A percentile compares a stretch with the other conserved stretches of the same genome.
Evolutionary conservation across 1,139 yeast species (phyloP).

Genomic region (Kodamaea ohmeri): DNA sequence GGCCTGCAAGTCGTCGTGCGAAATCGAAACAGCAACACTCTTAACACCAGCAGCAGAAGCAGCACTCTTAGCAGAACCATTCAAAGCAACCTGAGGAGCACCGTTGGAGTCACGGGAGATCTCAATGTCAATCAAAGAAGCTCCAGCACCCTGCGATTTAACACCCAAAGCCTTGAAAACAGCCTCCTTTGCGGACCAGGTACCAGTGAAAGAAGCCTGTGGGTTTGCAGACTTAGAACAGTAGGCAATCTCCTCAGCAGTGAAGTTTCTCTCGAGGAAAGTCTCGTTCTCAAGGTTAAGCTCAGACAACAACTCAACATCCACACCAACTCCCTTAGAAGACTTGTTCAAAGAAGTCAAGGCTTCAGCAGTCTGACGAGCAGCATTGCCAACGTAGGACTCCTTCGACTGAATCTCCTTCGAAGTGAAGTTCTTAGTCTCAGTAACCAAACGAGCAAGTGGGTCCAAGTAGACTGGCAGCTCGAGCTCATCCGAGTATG

Average conservation of each 20-base stretch:
- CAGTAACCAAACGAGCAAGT: conserved; percentile 75
- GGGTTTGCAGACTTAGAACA: conserved; percentile 72
- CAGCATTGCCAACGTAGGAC: conserved; percentile 34
- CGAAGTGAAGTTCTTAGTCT: conserved; percentile 48
- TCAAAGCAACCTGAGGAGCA: conserved; percentile 75
- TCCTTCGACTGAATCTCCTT: conserved; percentile 37
- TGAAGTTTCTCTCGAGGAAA: conserved; percentile 89
- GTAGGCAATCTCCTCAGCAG: conserved; percentile 73
- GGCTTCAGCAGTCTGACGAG: conserved; percentile 49
- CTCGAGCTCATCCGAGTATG: conserved; percentile 86
- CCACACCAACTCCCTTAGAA: conserved; percentile 88
- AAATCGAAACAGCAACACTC: conserved; percentile 78
- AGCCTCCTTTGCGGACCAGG: conserved; percentile 99
- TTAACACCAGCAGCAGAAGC: conserved; percentile 71
- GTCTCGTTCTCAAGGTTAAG: conserved; percentile 84
- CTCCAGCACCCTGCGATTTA: conserved; percentile 91
- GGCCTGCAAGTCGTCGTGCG: conserved; percentile 95
- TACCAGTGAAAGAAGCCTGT: conserved; percentile 91
- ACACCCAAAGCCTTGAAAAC: conserved; percentile 94
- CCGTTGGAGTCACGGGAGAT: conserved; percentile 72
- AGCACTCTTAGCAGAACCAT: conserved; percentile 73
- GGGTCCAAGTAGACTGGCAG: conserved; percentile 92
- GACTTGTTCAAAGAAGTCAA: conserved; percentile 47
- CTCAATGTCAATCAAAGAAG: conserved; percentile 87
- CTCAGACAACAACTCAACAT: conserved; percentile 83